Base-by-base conservation (phyloP, 2,329 filamentous ascomycete genomes). In the Cladosporium austrohemisphaericum region DNA sequence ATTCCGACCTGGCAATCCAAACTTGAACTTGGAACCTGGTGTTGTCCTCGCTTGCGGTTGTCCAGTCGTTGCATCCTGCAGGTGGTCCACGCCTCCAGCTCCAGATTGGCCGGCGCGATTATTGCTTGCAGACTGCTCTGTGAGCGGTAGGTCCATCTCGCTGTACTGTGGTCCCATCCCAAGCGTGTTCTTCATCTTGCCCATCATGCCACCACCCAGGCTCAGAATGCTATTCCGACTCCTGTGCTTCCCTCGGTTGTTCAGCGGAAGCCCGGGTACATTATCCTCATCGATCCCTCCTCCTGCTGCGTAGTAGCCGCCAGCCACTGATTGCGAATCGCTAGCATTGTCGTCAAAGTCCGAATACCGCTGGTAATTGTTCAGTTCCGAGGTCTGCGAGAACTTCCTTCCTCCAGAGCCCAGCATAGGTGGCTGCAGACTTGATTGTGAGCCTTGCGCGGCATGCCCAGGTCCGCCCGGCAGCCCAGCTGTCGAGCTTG, bases 91-190 rank as follows among this genome's bases (percentile, higher is more conserved):
- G 22, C 73, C 57, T 72, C 71, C 48, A 75, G 60, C 61, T 71
- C 68, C 40, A 11, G 46, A 37, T 9, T 50, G 40, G 16, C 68
- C 64, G 57, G 72, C 71, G 19, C 44, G 44, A 18, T 31, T 29
- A 3, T 22, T n/a, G 59, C 76, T 72, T 40, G 76, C 78, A 46
- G 76, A 80, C 38, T 85, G 73, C 66, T 97, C 89, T 4, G 92
- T 97, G 68, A 98, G 76, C 11, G 93, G 93, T 48, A 98, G 76
- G 66, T 98, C 92, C 93, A 98, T 98, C 71, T 97, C 93, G 26
- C 92, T 96, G 70, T 98, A 97, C 55, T 86, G 79, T 18, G 79
- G 77, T 8, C 82, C 85, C 83, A 95, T 90, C 46, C 93, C 92
- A 53, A 98, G 73, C 77, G 86, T 89, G 66, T 86, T 91, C 75